phyloP scores from a whole-genome alignment of 305 asterid genomes.

The Fraxinus albicans region DNA sequence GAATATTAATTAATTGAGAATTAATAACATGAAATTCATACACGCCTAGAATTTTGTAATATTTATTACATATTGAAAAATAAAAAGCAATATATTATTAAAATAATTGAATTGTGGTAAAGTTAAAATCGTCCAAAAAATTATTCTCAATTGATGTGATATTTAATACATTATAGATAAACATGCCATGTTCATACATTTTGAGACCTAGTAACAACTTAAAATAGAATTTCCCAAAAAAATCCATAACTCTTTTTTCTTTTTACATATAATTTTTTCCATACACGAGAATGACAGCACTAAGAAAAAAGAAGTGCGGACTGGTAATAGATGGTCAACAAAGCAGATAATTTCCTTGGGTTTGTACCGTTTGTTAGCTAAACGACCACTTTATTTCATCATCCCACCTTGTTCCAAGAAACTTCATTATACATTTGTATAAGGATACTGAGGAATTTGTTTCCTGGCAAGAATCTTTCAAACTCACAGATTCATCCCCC shows the following conservation, averaged over 20 bases:
- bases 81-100: too few species aligned
- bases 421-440: background rate
- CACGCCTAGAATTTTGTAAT: too few species aligned
- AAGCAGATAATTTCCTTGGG: background rate
- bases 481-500: constrained; percentile 1
- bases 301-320: background rate
- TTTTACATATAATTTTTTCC: background rate
- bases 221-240: background rate
- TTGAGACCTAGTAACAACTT: background rate
- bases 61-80: too few species aligned
- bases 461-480: background rate
- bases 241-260: background rate
- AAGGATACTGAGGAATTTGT: background rate
- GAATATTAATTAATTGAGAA: too few species aligned
- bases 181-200: background rate
- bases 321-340: background rate
- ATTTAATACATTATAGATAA: background rate
- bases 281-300: constrained; percentile 17
- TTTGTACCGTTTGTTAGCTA: background rate
- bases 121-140: too few species aligned
- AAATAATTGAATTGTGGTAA: background rate
- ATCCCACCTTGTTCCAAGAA: constrained; percentile 17
- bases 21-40: too few species aligned
- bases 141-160: background rate
- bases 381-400: background rate